These are phyloP conservation scores for Polyporus tsugae DNA, from an alignment of 1,284 basidiomycete genomes.

Conservation along the genomic window DNA sequence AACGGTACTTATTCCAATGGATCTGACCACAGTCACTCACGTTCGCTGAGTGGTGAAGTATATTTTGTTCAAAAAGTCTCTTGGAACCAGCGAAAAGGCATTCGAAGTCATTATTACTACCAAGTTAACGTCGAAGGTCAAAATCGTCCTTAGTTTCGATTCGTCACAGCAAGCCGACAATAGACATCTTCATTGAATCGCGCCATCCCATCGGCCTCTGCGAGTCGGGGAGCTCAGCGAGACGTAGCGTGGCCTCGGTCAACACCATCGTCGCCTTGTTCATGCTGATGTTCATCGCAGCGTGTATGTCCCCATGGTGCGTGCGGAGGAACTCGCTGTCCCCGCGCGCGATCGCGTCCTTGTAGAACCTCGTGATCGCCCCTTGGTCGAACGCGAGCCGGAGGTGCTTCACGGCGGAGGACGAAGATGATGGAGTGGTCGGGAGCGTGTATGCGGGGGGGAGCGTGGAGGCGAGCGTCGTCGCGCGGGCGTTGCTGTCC, in stretches of 20 bases:
- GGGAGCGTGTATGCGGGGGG: not conserved
- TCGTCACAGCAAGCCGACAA: not conserved
- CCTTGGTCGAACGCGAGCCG: not conserved
- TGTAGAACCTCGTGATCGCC: not conserved
- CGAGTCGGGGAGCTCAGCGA: slow-evolving; percentile 7
- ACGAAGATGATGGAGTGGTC: not conserved
- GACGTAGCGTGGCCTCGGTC: slow-evolving; percentile 18
- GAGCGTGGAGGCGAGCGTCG: not conserved
- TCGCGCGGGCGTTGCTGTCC: not conserved
- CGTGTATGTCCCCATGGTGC: not conserved
- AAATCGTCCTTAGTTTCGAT: too few species aligned
- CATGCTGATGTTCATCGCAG: not conserved
- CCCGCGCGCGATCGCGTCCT: not conserved
- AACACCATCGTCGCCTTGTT: slow-evolving; percentile 9
- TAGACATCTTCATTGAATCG: not conserved
- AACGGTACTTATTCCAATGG: too few species aligned
- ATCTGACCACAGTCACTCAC: too few species aligned
- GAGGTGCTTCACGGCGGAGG: not conserved
- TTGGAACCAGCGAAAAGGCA: too few species aligned
- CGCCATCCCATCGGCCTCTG: not conserved
- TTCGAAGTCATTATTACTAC: too few species aligned
- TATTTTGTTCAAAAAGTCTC: too few species aligned
- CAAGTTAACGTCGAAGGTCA: too few species aligned
- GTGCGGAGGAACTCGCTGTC: not conserved
- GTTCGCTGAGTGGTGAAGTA: too few species aligned